Base-by-base conservation (phyloP, 768 basidiomycete species). In the Pulveroboletus sp. region DNA sequence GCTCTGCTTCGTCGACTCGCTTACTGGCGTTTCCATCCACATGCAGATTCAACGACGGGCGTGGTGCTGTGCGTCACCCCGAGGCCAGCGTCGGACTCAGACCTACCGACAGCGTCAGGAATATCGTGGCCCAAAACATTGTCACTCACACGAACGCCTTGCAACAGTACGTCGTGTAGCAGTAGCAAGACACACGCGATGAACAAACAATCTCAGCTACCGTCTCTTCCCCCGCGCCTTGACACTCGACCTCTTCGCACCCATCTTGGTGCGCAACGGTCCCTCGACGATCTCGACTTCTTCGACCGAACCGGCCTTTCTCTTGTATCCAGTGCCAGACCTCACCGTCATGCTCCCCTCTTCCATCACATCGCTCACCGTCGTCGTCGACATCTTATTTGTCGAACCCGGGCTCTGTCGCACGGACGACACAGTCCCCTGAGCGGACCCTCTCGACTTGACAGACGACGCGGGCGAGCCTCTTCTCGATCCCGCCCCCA, bases 261-360 rank as follows among this genome's bases (percentile, higher is more conserved):
- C 74, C 39, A 64, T 57, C 57, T 70, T 76, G 51, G 67, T 71
- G 49, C 62, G 49, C 8, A 71, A 52, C 9, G 79, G 71, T 0
- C 76, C 79, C 35, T 80, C 77, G 3, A 79, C 59, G 49, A 78
- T 73, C 49, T 80, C 78, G 14, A 79, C 64, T 24, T 83, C 82
- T 51, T 82, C 80, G 41, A 83, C 82, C 46, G 76, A 76, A 21
- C 54, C 48, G 5, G 73, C 69, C 64, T 80, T 85, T 18, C 86
- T 74, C 64, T 87, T 89, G 10, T 14, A 41, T 15, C 52, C 40
- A 31, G 32, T 38, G 3, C 39, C 24, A 40, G 49, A 15, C 15
- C 51, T 46, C 24, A 36, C 14, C 12, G 39, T 24, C 43, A 44
- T 12, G 10, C 31, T 70, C 43, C 76, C 78, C 27, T 74, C 68